Evolutionary conservation across 768 basidiomycete species (phyloP), one percentile per base, ranked within the genome.

Genomic region (Brasilioporus rufonigricans): DNA sequence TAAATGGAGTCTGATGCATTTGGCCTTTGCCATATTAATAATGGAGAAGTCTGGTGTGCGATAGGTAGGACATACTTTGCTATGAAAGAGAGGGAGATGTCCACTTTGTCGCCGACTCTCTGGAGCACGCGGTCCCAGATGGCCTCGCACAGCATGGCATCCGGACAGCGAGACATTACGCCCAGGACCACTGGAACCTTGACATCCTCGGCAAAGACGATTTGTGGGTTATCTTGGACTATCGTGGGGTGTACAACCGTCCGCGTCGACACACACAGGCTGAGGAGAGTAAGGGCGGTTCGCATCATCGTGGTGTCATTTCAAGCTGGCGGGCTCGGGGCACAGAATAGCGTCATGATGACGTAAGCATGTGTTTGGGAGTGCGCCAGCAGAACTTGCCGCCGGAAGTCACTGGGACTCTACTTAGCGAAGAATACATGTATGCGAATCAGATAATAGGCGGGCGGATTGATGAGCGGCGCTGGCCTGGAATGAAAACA

Each of bases 91-190:
- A 94, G 68, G 2, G 80, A 79, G 8, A 95, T 65, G 57, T 89
- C 77, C 43, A 94, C 74, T 71, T 88, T 89, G 58, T 80, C 73
- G 4, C 71, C 69, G 2, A 88, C 86, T 48, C 78, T 76, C 45
- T 78, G 72, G 23, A 93, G 70, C 29, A 93, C 90, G 21, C 80
- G 73, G 65, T 91, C 82, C 70, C 93, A 91, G 0, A 88, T 75
- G 6, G 78, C 73, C 70, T 96, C 93, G 66, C 92, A 94, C 13
- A 89, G 61, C 35, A 91, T 67, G 39, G 93, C 92, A 65, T 96
- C 93, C 0, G 92, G 91, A 66, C 93, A 87, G 24, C 78, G 75
- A 51, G 81, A 84, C 86, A 86, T 86, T 55, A 86, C 85, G 38
- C 81, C 82, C 36, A 84, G 68, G 12, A 74, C 68, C 21, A 85